These are phyloP conservation scores for Ceratobasidium sp. DNA, from an alignment of 1,284 basidiomycete species.

Conservation along the genomic window DNA sequence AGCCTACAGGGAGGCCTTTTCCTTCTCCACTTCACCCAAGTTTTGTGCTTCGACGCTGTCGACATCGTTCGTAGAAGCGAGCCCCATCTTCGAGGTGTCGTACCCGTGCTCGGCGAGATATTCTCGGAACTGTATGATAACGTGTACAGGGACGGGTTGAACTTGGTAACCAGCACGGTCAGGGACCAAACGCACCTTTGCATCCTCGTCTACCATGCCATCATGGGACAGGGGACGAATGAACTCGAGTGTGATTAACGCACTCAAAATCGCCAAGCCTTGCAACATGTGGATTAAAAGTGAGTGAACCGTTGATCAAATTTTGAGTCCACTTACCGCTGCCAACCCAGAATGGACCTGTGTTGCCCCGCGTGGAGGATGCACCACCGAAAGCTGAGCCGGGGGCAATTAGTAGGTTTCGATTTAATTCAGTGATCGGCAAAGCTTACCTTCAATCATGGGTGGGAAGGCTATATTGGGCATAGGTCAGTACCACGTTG, in stretches of 20 bases:
- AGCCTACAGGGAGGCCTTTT: not conserved
- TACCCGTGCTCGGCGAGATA: conserved; percentile 79
- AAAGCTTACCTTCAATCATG: conserved; percentile 62
- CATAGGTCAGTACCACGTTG: conserved; percentile 7
- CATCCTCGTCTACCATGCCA: conserved; percentile 80
- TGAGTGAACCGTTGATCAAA: not conserved
- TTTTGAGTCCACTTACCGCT: conserved; percentile 56
- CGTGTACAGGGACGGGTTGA: conserved; percentile 3
- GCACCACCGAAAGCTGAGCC: conserved; percentile 64
- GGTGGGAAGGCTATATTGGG: conserved; percentile 63
- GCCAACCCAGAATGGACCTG: conserved; percentile 81
- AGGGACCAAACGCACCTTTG: conserved; percentile 53
- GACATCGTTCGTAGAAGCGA: conserved; percentile 27
- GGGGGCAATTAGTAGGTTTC: conserved; percentile 35
- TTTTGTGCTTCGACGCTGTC: conserved; percentile 41
- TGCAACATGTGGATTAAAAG: conserved; percentile 49
- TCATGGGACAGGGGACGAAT: conserved; percentile 77
- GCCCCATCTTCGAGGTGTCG: conserved; percentile 73
- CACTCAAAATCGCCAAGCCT: conserved; percentile 78
- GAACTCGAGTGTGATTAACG: conserved; percentile 73
- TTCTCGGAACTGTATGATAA: conserved; percentile 67
- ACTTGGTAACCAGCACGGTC: conserved; percentile 18
- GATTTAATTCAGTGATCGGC: not conserved
- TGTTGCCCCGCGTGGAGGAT: conserved; percentile 61
- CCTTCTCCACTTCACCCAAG: conserved; percentile 4